phyloP scores from a whole-genome alignment of 2,329 filamentous ascomycete genomes.

The Talaromyces sp. region DNA sequence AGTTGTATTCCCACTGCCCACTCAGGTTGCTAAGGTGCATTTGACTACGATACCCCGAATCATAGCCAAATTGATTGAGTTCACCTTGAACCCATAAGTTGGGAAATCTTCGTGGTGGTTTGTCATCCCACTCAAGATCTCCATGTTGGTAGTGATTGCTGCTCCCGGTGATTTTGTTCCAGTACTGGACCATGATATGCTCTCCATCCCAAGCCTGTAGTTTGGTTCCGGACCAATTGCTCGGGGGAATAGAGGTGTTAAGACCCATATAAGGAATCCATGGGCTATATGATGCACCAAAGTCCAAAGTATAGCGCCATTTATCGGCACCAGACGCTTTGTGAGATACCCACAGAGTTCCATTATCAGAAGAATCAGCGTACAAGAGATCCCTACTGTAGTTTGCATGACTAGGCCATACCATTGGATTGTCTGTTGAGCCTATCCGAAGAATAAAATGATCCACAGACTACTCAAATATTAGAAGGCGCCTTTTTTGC shows the following conservation, averaged over 20 bases:
- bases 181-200: constrained; percentile 59
- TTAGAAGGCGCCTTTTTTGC: background rate
- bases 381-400: constrained; percentile 46
- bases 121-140: constrained; percentile 40
- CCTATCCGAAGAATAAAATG: constrained; percentile 56
- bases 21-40: constrained; percentile 40
- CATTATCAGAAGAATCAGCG: constrained; percentile 27
- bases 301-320: constrained; percentile 57
- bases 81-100: constrained; percentile 55
- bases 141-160: constrained; percentile 53
- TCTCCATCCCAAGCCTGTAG: constrained; percentile 53
- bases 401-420: constrained; percentile 51
- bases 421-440: constrained; percentile 50
- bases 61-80: constrained; percentile 58
- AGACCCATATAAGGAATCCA: constrained; percentile 50
- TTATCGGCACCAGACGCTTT: constrained; percentile 54
- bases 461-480: constrained; percentile 40
- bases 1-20: constrained; percentile 50
- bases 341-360: constrained; percentile 45
- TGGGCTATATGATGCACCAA: constrained; percentile 52
- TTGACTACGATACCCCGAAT: constrained; percentile 48
- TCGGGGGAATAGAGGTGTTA: constrained; percentile 40
- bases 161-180: constrained; percentile 50
- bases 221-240: constrained; percentile 50
- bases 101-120: constrained; percentile 47